These are phyloP conservation scores for Fraxinus xanthoxyloides DNA, from an alignment of 305 asterid species.

Conservation along the genomic window DNA sequence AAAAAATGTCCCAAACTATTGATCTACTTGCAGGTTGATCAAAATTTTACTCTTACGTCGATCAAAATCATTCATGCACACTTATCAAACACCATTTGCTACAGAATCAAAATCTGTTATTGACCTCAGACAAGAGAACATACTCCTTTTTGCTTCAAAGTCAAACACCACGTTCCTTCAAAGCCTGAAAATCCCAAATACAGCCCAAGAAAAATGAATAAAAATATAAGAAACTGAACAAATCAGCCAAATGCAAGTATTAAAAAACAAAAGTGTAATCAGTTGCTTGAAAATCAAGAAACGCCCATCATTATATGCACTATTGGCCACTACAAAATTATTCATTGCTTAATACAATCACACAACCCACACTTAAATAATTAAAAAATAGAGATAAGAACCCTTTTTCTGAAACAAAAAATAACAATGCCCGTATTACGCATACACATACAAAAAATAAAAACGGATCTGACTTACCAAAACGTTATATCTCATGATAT, in stretches of 20 bases:
- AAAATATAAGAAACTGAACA: slow-evolving; percentile 21
- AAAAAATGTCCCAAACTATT: slow-evolving; percentile 11
- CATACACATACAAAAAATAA: background rate
- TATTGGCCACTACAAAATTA: slow-evolving; percentile 30
- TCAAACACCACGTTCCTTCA: slow-evolving; percentile 59
- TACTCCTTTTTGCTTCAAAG: slow-evolving; percentile 52
- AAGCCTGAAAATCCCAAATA: slow-evolving; percentile 40
- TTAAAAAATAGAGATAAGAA: background rate
- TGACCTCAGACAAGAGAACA: slow-evolving; percentile 19
- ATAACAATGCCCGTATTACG: background rate
- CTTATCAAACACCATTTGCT: slow-evolving; percentile 15
- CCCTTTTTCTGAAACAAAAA: background rate
- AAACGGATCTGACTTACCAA: slow-evolving; percentile 47
- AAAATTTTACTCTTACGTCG: slow-evolving; percentile 17
- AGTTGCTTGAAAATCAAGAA: slow-evolving; percentile 43
- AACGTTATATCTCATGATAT: slow-evolving; percentile 33
- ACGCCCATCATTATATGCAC: slow-evolving; percentile 31
- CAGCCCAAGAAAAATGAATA: slow-evolving; percentile 12
- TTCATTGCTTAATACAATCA: slow-evolving; percentile 9
- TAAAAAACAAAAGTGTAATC: slow-evolving; percentile 28
- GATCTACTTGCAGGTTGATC: slow-evolving; percentile 8
- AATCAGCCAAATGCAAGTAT: slow-evolving; percentile 13
- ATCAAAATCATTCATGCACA: slow-evolving; percentile 13
- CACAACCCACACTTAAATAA: slow-evolving; percentile 13
- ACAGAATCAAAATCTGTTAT: slow-evolving; percentile 32